A percentile compares a stretch with the other conserved stretches of the same genome.
phyloP scores from a whole-genome alignment of 163 green algal species.

The Prototheca cutis region DNA sequence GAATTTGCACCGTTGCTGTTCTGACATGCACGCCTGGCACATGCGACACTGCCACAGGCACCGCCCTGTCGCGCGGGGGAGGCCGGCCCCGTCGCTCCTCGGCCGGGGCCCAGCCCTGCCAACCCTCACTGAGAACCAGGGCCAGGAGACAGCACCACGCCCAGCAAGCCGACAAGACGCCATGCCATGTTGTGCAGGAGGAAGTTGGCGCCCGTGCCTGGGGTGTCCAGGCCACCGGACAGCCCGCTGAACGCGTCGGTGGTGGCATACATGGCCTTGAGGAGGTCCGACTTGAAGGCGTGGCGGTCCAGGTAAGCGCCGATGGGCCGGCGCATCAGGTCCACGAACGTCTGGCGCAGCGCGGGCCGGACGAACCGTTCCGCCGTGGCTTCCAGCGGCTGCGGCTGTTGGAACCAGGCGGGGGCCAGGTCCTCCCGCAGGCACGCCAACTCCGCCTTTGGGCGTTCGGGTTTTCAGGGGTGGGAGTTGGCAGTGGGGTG shows the following conservation, averaged over 20 bases:
- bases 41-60: too few species aligned
- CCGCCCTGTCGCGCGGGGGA: too few species aligned
- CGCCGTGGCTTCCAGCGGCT: slow-evolving; percentile 41
- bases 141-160: too few species aligned
- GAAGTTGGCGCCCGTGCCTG: slow-evolving; percentile 49
- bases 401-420: slow-evolving; percentile 28
- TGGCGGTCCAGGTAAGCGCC: slow-evolving; percentile 40
- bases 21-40: too few species aligned
- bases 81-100: too few species aligned
- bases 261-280: slow-evolving; percentile 47
- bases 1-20: too few species aligned
- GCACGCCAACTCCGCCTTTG: slow-evolving; percentile 32
- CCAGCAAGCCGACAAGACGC: too few species aligned
- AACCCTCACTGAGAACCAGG: too few species aligned
- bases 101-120: too few species aligned
- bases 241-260: slow-evolving; percentile 46
- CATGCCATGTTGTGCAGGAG: slow-evolving; percentile 60
- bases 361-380: slow-evolving; percentile 35
- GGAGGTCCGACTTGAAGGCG: slow-evolving; percentile 38
- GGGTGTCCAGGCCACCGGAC: slow-evolving; percentile 35
- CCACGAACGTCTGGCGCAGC: slow-evolving; percentile 37
- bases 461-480: too few species aligned
- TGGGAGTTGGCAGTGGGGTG: not conserved
- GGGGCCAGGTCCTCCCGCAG: slow-evolving; percentile 35
- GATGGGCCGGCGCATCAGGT: slow-evolving; percentile 27